A percentile compares a stretch with the other conserved stretches of the same genome.
phyloP scores from a whole-genome alignment of 345 rosid genomes.

The Eucalyptus polybractea region DNA sequence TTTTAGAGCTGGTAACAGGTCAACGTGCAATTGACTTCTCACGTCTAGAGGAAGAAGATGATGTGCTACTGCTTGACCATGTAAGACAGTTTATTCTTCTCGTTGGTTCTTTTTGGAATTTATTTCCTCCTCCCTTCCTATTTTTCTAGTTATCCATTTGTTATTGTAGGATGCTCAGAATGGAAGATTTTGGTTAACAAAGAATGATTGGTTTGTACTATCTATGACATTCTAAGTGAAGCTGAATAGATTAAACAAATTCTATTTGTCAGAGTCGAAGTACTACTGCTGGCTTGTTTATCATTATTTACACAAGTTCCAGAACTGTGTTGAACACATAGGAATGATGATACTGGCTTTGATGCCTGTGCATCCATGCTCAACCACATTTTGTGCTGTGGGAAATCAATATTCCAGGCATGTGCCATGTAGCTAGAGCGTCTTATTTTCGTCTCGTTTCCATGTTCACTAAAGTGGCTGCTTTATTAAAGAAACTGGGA shows the following conservation, averaged over 20 bases:
- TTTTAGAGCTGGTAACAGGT: constrained; percentile 98
- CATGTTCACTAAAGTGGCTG: not conserved
- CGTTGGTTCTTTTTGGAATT: not conserved
- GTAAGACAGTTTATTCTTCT: constrained; percentile 21
- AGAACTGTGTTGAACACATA: not conserved
- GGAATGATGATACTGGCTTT: not conserved
- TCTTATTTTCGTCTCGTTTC: not conserved
- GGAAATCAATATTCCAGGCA: not conserved
- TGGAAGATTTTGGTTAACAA: not conserved
- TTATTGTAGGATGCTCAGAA: not conserved
- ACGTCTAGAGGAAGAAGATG: constrained; percentile 93
- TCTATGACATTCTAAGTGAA: not conserved
- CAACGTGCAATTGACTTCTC: constrained; percentile 96
- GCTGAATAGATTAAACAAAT: not conserved
- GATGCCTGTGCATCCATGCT: not conserved
- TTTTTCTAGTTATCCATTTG: not conserved
- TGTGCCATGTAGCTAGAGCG: not conserved
- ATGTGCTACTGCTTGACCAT: constrained; percentile 87
- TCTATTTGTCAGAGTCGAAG: not conserved
- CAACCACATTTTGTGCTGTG: not conserved
- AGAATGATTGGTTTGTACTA: not conserved
- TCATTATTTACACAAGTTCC: not conserved
- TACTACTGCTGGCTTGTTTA: not conserved
- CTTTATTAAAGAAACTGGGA: not conserved
- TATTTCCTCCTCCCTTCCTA: not conserved